Evolutionary conservation across 805 yeast species (phyloP).

Genomic region (Candida alai): DNA sequence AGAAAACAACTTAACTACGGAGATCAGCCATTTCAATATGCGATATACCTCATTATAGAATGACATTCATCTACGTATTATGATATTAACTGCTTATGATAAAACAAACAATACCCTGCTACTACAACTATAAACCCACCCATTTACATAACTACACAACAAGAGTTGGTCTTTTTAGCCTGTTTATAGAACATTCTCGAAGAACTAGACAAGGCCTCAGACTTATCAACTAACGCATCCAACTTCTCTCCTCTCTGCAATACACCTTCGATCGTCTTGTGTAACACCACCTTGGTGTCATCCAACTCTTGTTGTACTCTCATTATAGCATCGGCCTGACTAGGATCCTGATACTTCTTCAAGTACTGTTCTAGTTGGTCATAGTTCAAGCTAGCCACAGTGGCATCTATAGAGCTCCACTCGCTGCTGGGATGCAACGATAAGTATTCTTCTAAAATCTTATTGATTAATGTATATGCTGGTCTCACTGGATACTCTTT

Average conservation of each 20-base stretch:
- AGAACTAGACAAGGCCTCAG: slow-evolving; percentile 84
- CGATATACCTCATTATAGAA: too few relatives aligned
- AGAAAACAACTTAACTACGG: too few relatives aligned
- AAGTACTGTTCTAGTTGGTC: slow-evolving; percentile 67
- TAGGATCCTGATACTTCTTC: slow-evolving; percentile 89
- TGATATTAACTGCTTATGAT: too few relatives aligned
- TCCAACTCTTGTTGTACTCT: slow-evolving; percentile 96
- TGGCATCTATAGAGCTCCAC: slow-evolving; percentile 54
- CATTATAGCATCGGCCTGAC: slow-evolving; percentile 95
- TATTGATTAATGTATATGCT: slow-evolving; percentile 89
- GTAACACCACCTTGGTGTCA: slow-evolving; percentile 94
- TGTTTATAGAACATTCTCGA: slow-evolving; percentile 95
- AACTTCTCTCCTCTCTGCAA: slow-evolving; percentile 95
- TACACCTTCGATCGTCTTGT: slow-evolving; percentile 91
- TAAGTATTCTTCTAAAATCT: slow-evolving; percentile 84
- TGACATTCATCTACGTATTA: too few relatives aligned
- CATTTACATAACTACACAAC: slow-evolving; percentile 71
- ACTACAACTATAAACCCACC: background rate
- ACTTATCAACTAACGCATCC: slow-evolving; percentile 90
- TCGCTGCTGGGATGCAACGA: slow-evolving; percentile 71
- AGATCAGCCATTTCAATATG: too few relatives aligned
- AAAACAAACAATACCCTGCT: too few relatives aligned
- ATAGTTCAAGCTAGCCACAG: slow-evolving; percentile 44
- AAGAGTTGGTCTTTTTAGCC: slow-evolving; percentile 87
- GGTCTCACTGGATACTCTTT: slow-evolving; percentile 96